phyloP scores from a whole-genome alignment of 345 rosid species.

The Draba incana region DNA sequence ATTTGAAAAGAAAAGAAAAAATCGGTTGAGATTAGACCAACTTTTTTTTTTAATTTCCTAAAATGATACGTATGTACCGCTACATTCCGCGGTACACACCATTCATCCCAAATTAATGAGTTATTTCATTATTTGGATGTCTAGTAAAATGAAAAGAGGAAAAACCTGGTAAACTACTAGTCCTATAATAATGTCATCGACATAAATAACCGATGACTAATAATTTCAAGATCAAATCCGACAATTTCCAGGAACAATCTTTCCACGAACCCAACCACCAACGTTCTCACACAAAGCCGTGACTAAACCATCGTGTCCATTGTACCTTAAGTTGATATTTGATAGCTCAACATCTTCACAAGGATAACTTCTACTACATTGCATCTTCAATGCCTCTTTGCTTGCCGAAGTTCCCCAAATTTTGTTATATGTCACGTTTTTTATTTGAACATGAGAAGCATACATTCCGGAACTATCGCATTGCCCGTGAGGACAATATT shows the following conservation, averaged over 20 bases:
- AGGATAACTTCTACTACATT: constrained; percentile 42
- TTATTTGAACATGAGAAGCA: constrained; percentile 48
- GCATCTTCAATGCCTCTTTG: constrained; percentile 40
- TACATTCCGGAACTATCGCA: constrained; percentile 31
- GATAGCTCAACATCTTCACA: constrained; percentile 42
- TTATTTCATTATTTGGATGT: constrained; percentile 19
- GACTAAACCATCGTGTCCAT: constrained; percentile 20
- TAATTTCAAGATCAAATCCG: constrained; percentile 11
- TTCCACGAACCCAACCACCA: constrained; percentile 34
- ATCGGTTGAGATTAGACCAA: constrained; percentile 7
- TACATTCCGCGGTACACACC: background rate
- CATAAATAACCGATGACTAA: background rate
- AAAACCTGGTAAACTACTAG: constrained; percentile 4
- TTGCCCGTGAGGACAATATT: constrained; percentile 38
- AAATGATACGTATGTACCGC: background rate
- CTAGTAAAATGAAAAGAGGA: background rate
- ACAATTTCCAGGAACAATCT: constrained; percentile 31
- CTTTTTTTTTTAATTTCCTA: background rate
- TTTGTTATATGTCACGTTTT: constrained; percentile 29
- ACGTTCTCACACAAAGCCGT: constrained; percentile 44
- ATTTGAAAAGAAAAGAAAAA: background rate
- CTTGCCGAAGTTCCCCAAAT: constrained; percentile 48
- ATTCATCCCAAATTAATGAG: constrained; percentile 16
- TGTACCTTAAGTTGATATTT: constrained; percentile 32
- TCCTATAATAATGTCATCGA: background rate